phyloP scores from a whole-genome alignment of 2,329 filamentous ascomycete species.

The Penicillium sp. region DNA sequence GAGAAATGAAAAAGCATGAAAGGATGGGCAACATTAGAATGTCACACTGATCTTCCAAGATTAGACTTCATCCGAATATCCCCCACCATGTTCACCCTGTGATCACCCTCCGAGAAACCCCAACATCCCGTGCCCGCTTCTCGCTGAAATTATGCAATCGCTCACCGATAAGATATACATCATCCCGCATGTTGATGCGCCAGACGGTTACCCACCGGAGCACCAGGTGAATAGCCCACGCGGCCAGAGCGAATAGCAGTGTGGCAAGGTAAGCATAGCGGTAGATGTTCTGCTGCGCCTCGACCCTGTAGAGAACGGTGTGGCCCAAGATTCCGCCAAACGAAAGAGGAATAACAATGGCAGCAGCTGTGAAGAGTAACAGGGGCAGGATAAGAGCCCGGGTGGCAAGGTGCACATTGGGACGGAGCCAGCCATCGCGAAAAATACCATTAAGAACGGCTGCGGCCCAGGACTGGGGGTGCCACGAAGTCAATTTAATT shows the following conservation, averaged over 20 bases:
- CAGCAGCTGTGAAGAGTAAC: conserved; percentile 58
- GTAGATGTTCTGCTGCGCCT: conserved; percentile 51
- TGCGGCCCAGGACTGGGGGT: conserved; percentile 70
- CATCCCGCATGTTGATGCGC: conserved; percentile 81
- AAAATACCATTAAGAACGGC: conserved; percentile 73
- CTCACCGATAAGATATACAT: conserved; percentile 95
- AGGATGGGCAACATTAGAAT: background rate
- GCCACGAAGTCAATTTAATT: conserved; percentile 66
- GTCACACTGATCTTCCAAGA: background rate
- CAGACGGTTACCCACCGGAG: conserved; percentile 67
- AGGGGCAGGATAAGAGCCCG: conserved; percentile 83
- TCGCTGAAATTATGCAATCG: conserved; percentile 91
- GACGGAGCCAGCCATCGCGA: conserved; percentile 73
- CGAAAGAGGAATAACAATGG: conserved; percentile 65
- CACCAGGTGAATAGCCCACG: conserved; percentile 40
- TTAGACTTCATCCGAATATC: background rate
- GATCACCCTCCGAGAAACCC: conserved; percentile 39
- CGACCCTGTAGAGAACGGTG: conserved; percentile 35
- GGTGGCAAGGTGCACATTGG: conserved; percentile 76
- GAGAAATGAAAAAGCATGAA: background rate
- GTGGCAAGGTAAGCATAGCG: conserved; percentile 73
- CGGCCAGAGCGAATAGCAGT: conserved; percentile 55
- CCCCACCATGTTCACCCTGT: conserved; percentile 17
- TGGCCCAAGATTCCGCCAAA: conserved; percentile 56
- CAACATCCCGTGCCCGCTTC: conserved; percentile 42